Base-by-base conservation (phyloP, 2,329 filamentous ascomycete species). In the Venturia asperata region DNA sequence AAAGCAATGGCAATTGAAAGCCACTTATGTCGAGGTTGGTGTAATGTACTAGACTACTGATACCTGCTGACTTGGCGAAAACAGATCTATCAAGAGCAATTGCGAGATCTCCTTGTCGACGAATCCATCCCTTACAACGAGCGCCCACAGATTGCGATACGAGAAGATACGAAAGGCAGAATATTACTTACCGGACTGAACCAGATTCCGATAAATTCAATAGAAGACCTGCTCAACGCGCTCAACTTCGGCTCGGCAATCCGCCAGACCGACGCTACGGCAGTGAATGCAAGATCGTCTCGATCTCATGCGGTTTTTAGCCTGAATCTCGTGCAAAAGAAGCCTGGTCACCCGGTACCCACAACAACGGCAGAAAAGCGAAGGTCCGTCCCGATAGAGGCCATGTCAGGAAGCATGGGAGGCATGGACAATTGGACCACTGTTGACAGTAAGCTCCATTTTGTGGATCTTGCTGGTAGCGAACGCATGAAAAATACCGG, bases 301-400 rank as follows among this genome's bases (percentile, higher is more conserved):
- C 91, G 94, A 68, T 99, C 94, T 1, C 94, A 99, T 75, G 94
- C 94, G 42, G 92, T 99, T 39, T 97, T 99, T 77, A 97, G 91
- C 73, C 80, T 99, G 68, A 97, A 97, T 71, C 83, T 99, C 9
- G 83, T 97, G 9, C 91, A 97, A 78, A 90, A 90, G 71, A 94
- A 91, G 77, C 82, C 75, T 69, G 86, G 85, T 66, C 68, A 71
- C 17, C 67, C 71, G 5, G 10, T 52, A 27, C 70, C 73, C 7
- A 77, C 82, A 3, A 80, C 85, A 19, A 81, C 81, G 15, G 81
- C 83, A 39, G 91, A 97, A 69, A 97, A 95, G 78, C 88, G 93
- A 67, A 86, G 89, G 70, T 97, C 94, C 0, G 87, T 95, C 68
- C 92, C 93, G 0, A 74, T 93, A 6, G 94, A 97, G 73, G 85